Base-by-base conservation (phyloP, 2,329 filamentous ascomycete genomes). In the Fusarium virguliforme region DNA sequence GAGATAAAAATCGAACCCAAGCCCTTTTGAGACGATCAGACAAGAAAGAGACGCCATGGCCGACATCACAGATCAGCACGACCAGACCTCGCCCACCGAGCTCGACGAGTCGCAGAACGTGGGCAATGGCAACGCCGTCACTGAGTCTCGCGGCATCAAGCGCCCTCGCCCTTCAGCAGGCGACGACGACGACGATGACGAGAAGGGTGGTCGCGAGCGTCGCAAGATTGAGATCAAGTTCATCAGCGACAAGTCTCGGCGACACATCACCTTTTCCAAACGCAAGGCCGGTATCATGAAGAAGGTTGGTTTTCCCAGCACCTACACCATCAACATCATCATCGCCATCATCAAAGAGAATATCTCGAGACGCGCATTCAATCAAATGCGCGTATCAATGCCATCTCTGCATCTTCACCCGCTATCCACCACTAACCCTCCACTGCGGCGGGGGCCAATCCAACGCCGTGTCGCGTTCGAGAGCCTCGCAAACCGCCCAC, bases 151-250 rank as follows among this genome's bases (percentile, higher is more conserved):
- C 81, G 94, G 94, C 81, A 89, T 94, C 84, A 98, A 98, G 89
- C 94, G 95, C 77, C 89, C 89, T 82, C 94, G 96, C 80, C 90
- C 93, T 71, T 91, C 92, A 76, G 89, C 91, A 59, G 91, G 91
- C 78, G 95, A 98, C 81, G 96, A 98, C 80, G 96, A 98, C 75
- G 95, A 98, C 74, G 96, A 98, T 76, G 95, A 97, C 77, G 95
- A 98, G 83, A 98, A 98, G 90, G 94, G 94, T 71, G 94, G 94
- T 80, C 95, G 96, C 83, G 96, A 98, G 89, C 92, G 96, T 81
- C 91, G 96, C 85, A 99, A 99, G 92, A 99, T 99, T 79, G 96
- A 99, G 85, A 99, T 99, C 86, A 99, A 99, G 89, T 99, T 99
- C 86, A 99, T 99, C 83, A 95, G 95, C 84, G 96, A 99, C 85